Evolutionary conservation across 305 asterid species (phyloP).

Genomic region (Solanum hybrid): DNA sequence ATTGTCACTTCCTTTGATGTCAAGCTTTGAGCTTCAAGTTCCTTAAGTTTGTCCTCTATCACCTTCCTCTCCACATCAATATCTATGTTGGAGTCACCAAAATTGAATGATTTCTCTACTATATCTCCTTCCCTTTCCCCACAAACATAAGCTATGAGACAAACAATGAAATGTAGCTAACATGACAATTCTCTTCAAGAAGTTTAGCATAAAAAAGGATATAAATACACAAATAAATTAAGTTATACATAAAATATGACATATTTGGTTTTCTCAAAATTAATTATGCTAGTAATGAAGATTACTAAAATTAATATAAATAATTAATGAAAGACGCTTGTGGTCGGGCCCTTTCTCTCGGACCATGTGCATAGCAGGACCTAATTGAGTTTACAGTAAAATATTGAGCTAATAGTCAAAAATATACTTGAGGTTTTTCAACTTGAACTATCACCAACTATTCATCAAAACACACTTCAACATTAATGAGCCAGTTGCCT

Average conservation of each 20-base stretch:
- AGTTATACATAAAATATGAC: neutral
- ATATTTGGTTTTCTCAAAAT: neutral
- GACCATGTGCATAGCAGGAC: no score
- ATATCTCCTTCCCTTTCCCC: no score
- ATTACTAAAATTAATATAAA: no score
- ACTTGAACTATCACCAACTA: neutral
- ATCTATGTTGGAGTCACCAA: constrained; percentile 17
- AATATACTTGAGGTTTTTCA: no score
- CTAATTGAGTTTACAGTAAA: neutral
- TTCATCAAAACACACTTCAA: neutral
- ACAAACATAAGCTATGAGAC: no score
- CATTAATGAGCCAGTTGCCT: neutral
- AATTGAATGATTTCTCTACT: no score
- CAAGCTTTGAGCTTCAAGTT: constrained; percentile 20
- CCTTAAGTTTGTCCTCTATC: constrained; percentile 24
- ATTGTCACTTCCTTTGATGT: constrained; percentile 24
- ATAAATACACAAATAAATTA: no score
- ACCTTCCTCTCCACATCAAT: constrained; percentile 32
- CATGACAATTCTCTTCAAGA: neutral
- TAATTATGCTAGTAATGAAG: neutral
- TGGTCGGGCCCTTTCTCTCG: no score
- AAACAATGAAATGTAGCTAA: no score
- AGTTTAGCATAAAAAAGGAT: neutral
- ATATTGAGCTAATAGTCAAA: no score
- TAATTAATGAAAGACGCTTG: no score